Evolutionary conservation across 208 protist genomes (phyloP).

Genomic region (Wallacemonas sp.): DNA sequence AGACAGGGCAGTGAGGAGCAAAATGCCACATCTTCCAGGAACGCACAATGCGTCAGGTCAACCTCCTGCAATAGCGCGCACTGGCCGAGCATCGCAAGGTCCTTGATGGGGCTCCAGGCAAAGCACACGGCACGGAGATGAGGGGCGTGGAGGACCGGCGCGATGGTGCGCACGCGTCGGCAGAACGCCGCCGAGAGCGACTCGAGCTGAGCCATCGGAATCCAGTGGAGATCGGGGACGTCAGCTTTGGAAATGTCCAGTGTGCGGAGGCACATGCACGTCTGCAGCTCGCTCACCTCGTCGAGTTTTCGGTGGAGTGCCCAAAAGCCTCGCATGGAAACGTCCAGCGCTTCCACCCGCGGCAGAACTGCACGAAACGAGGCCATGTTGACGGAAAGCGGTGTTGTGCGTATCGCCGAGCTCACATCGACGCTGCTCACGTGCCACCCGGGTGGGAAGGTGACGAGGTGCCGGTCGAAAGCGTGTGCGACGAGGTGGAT

Average conservation of each 20-base stretch:
- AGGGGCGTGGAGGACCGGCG: background rate
- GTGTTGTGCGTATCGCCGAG: background rate
- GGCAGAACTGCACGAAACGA: background rate
- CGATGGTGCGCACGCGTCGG: background rate
- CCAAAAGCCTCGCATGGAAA: background rate
- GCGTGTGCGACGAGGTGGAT: background rate
- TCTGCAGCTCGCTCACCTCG: background rate
- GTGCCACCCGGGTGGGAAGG: background rate
- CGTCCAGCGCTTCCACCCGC: background rate
- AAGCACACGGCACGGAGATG: background rate
- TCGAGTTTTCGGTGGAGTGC: background rate
- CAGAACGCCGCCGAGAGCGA: background rate
- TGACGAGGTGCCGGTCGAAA: background rate
- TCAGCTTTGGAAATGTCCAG: slow-evolving; percentile 1
- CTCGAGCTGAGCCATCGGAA: background rate
- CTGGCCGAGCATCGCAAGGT: background rate
- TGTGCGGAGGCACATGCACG: background rate
- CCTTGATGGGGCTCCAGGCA: background rate
- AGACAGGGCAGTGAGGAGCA: background rate
- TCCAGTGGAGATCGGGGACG: background rate
- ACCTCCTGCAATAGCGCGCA: background rate
- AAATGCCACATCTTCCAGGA: background rate
- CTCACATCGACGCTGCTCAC: background rate
- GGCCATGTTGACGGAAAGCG: background rate
- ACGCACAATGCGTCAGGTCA: slow-evolving; percentile 1